phyloP scores from a whole-genome alignment of 768 basidiomycete species.

The Termitomyces sp. region DNA sequence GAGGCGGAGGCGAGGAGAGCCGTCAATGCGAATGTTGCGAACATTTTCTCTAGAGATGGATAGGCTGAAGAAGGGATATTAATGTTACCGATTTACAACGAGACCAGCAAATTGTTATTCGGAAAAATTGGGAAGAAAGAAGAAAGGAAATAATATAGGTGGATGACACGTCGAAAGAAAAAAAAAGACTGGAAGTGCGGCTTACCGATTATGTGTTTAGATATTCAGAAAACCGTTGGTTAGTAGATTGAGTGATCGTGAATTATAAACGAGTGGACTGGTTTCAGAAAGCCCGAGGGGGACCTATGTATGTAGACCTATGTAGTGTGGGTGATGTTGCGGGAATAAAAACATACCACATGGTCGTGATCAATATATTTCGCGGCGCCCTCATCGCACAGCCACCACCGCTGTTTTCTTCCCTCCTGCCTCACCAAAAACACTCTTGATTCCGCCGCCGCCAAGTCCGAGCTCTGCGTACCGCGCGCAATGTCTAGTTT shows the following conservation, averaged over 20 bases:
- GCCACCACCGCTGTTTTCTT: background rate
- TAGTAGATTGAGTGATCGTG: background rate
- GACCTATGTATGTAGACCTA: background rate
- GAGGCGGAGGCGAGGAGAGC: constrained; percentile 35
- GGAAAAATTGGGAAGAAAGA: background rate
- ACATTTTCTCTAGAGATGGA: constrained; percentile 24
- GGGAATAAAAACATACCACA: constrained; percentile 14
- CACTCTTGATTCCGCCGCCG: background rate
- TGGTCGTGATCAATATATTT: constrained; percentile 3
- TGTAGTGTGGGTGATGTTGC: constrained; percentile 1
- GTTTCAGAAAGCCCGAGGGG: constrained; percentile 12
- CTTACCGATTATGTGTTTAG: background rate
- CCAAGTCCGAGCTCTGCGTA: background rate
- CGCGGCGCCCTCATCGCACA: constrained; percentile 10
- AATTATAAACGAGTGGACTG: constrained; percentile 11
- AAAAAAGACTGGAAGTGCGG: background rate
- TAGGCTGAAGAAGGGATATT: constrained; percentile 3
- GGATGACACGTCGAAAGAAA: constrained; percentile 7
- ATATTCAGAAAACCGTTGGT: background rate
- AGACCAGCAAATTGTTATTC: constrained; percentile 14
- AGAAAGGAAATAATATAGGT: background rate
- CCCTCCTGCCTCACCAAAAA: background rate
- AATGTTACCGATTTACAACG: constrained; percentile 1
- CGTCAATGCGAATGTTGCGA: constrained; percentile 33
- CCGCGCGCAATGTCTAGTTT: background rate